Conservation (phyloP, 164 flowering plant genomes). For the grape (Vitis vinifera) region ASM3070453v1 NC_081806.1:6283501-6284000, state of each 20-base stretch:
- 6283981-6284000: slow-evolving; percentile 60
- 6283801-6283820: slow-evolving; percentile 91
- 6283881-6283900: slow-evolving; percentile 88
- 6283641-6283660: slow-evolving; percentile 26
- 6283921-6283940: slow-evolving; percentile 96
- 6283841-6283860: slow-evolving; percentile 94
- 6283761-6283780: slow-evolving; percentile 72
- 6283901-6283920: slow-evolving; percentile 96
- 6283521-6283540: not conserved
- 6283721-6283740: slow-evolving; percentile 71
- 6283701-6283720: slow-evolving; percentile 63
- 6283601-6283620: not conserved
- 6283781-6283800: slow-evolving; percentile 78
- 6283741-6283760: slow-evolving; percentile 69
- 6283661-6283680: slow-evolving; percentile 13
- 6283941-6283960: slow-evolving; percentile 77
- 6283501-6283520: not conserved
- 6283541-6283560: not conserved
- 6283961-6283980: slow-evolving; percentile 68
- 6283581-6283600: no score
- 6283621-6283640: slow-evolving; percentile 35
- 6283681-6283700: slow-evolving; percentile 50
- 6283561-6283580: not conserved
- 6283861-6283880: slow-evolving; percentile 81
- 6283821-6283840: slow-evolving; percentile 93